Percentiles rank a stretch among this genome's conserved stretches.
These are phyloP conservation scores for Orychophragmus violaceus DNA, from an alignment of 345 rosid species.

Conservation along the genomic window DNA sequence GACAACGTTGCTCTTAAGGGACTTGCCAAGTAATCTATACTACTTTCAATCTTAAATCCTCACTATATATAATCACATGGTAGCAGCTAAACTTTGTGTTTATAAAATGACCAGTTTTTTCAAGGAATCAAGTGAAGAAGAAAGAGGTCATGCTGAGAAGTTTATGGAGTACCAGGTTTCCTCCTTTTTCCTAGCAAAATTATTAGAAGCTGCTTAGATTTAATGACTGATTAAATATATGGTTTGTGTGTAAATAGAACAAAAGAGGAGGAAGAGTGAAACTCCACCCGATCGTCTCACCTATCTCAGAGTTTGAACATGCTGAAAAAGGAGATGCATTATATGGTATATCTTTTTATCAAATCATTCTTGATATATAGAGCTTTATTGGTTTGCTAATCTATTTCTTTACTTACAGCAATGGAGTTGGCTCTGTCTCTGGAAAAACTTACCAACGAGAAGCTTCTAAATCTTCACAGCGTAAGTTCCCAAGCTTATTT, in stretches of 20 bases:
- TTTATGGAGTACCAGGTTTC: slow-evolving; percentile 79
- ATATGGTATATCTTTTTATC: slow-evolving; percentile 37
- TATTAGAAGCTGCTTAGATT: background rate
- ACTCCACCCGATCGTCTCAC: slow-evolving; percentile 51
- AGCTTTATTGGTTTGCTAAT: background rate
- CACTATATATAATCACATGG: background rate
- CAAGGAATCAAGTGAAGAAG: slow-evolving; percentile 86
- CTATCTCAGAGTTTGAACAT: slow-evolving; percentile 66
- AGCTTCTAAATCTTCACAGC: slow-evolving; percentile 59
- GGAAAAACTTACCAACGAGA: slow-evolving; percentile 83
- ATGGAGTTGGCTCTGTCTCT: slow-evolving; percentile 84
- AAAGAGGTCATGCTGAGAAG: slow-evolving; percentile 80
- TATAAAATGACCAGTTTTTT: slow-evolving; percentile 44
- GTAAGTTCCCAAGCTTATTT: slow-evolving; percentile 33
- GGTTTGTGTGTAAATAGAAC: slow-evolving; percentile 36
- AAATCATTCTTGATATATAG: too few species aligned
- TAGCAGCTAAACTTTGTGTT: background rate
- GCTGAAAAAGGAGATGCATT: slow-evolving; percentile 69
- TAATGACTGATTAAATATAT: background rate
- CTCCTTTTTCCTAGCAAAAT: background rate
- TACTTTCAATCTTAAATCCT: background rate
- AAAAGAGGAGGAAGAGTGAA: slow-evolving; percentile 75
- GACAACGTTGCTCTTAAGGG: slow-evolving; percentile 71
- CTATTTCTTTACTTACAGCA: slow-evolving; percentile 35
- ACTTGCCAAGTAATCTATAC: slow-evolving; percentile 53